These are phyloP conservation scores for Thermomucor indicae-seudaticae DNA, from an alignment of 371 early-diverging fungal species.

Conservation along the genomic window DNA sequence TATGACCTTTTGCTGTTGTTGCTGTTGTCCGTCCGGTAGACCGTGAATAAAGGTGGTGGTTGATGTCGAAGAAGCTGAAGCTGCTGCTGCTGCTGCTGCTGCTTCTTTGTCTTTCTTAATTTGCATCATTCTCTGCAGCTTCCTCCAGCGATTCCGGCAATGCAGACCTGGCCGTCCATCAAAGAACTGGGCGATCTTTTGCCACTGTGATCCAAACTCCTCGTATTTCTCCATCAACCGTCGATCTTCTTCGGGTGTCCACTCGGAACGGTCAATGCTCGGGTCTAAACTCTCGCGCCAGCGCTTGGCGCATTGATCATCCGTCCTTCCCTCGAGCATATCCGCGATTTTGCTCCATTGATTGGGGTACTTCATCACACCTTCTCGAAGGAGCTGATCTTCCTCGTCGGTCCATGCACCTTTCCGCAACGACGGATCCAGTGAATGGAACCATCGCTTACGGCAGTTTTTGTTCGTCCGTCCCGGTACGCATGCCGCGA, in stretches of 20 bases:
- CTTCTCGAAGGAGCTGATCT: conserved; percentile 63
- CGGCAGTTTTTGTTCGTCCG: conserved; percentile 81
- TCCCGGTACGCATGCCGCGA: conserved; percentile 76
- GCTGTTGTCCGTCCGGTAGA: neutral
- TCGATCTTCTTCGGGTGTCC: conserved; percentile 75
- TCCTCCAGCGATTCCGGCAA: conserved; percentile 82
- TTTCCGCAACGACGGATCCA: conserved; percentile 73
- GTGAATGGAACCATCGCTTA: conserved; percentile 79
- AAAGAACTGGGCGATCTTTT: conserved; percentile 75
- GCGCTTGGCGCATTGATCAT: conserved; percentile 80
- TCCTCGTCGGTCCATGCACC: conserved; percentile 82
- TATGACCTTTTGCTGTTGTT: neutral
- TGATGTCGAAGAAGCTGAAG: conserved; percentile 6
- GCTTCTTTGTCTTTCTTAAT: conserved; percentile 42
- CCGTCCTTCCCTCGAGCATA: conserved; percentile 73
- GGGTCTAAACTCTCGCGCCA: conserved; percentile 83
- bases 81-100: conserved; percentile 12
- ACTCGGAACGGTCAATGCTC: conserved; percentile 67
- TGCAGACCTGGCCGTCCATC: conserved; percentile 78
- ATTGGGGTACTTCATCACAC: conserved; percentile 60
- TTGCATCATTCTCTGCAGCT: conserved; percentile 63
- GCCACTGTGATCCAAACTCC: conserved; percentile 79
- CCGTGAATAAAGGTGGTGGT: conserved; percentile 1
- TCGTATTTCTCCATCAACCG: conserved; percentile 60
- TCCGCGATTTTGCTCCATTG: conserved; percentile 84